Base-by-base conservation (phyloP, 352 stramenopile genomes). In the Globisporangium barbulae region DNA sequence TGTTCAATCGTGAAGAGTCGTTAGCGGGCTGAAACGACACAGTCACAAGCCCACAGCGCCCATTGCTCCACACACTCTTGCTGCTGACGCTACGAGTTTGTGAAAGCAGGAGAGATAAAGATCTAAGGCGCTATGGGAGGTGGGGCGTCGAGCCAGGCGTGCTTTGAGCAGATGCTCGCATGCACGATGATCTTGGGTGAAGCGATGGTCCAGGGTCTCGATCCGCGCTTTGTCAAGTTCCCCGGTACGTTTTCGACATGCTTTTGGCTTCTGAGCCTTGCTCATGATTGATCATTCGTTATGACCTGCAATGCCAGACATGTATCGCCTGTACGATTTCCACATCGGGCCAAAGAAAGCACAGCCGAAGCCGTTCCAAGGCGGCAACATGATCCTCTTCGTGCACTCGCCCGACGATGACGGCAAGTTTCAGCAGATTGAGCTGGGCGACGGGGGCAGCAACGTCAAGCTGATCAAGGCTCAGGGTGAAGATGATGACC, bases 181-280 rank as follows among this genome's bases (percentile, higher is more conserved):
- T 91, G 82, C 68, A 94, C 83, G 35, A 94, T 92, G 81, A 75
- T 94, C 62, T 78, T 94, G 10, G 85, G 83, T 7, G 81, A 94
- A 57, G 83, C 85, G 53, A 90, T 92, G 83, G 84, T 94, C 35
- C 78, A 91, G 53, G 85, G 85, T 0, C 66, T 93, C 37, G 85
- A 93, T 54, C 85, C 85, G 9, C 79, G 85, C 53, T 93, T 88
- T 60, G 78, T 93, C 53, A 78, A 78, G 13, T 93, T 93, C 50
- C 85, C 85, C 79, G 76, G 78, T 87, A 50, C 25, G 28, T n/a
- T 15, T 4, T 21, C 8, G 33, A 30, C 19, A 31, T 50, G 2
- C 25, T 3, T 17, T 17, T 13, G 39, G 22, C 19, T 42, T 56
- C 2, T 10, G 4, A 5, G 35, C 10, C 10, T 25, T 30, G 0